These are phyloP conservation scores for Lasiosphaeria miniovina DNA, from an alignment of 495 filamentous ascomycete genomes.

Conservation along the genomic window DNA sequence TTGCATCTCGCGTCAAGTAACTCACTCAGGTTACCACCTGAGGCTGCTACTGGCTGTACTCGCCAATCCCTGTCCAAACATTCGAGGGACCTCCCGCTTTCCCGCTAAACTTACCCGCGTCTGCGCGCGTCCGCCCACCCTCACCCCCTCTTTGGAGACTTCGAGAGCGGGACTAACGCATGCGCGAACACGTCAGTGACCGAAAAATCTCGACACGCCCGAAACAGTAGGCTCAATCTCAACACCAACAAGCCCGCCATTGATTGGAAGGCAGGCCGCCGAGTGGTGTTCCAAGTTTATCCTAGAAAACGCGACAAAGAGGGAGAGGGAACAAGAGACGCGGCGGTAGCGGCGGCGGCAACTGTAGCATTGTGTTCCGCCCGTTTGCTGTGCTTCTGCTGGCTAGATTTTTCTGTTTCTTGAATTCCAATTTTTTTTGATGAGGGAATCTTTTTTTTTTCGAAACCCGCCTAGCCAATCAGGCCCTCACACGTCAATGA, in stretches of 20 bases:
- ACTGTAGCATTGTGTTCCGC: background rate
- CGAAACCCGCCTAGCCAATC: slow-evolving; percentile 25
- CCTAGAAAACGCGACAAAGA: background rate
- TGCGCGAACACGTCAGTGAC: slow-evolving; percentile 18
- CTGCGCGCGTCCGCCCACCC: no score
- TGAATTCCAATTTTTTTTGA: no score
- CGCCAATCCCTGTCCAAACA: no score
- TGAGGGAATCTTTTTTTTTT: no score
- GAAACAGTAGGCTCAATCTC: no score
- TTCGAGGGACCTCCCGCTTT: no score
- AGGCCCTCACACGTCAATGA: slow-evolving; percentile 35
- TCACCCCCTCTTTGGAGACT: no score
- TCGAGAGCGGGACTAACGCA: background rate
- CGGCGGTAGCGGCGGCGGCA: background rate
- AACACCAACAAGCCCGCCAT: background rate
- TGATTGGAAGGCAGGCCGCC: background rate
- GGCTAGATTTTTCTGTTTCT: no score
- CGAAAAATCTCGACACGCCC: background rate
- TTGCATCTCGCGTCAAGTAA: no score
- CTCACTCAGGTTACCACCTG: no score
- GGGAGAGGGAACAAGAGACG: background rate
- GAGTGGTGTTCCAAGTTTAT: background rate
- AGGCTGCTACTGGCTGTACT: no score
- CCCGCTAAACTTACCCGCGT: no score
- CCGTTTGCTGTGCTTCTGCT: slow-evolving; percentile 2